Base-by-base conservation (phyloP, 2,329 filamentous ascomycete species). In the Penicillium sp. region DNA sequence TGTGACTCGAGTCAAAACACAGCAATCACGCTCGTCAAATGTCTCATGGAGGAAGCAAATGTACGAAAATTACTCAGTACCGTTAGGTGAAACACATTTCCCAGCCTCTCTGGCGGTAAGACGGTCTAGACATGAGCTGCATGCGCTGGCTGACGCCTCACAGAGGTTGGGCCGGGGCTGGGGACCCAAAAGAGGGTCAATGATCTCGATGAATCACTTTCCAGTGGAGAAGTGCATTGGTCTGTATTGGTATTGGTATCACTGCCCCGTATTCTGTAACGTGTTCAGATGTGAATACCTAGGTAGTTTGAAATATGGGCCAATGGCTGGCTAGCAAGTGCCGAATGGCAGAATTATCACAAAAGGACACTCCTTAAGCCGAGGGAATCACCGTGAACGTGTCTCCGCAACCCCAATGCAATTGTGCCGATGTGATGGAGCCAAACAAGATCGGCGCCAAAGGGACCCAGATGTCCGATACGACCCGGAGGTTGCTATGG, bases 401-500 rank as follows among this genome's bases (percentile, higher is more conserved):
- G 50, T 46, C 54, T 56, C 54, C 54, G 54, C 54, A 52, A 45
- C 40, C 46, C 38, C 45, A 37, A 51, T 43, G 6, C 46, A 49
- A 37, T 50, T 50, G 38, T 50, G 46, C 46, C 53, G 47, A 56
- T 56, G n/a, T 51, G 46, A 57, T 47, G 42, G 42, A 57, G 33
- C 19, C 55, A 54, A 53, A 54, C 29, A 48, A 51, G 55, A 57
- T 57, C 55, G 55, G 42, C 55, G 47, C 53, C 46, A 57, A 53
- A 43, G 37, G 40, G 55, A 53, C 37, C 61, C 50, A 52, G 56
- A 59, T 62, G 48, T 62, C 61, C 61, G 61, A 63, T 62, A 62
- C 57, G 59, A 55, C 61, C 61, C 61, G 56, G 51, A 47, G 43
- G 61, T 63, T 63, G 61, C 59, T 42, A 62, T 62, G 54, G 59